Evolutionary conservation across 31 red algal genomes (phyloP).

Genomic region (Porphyra umbilicalis): DNA sequence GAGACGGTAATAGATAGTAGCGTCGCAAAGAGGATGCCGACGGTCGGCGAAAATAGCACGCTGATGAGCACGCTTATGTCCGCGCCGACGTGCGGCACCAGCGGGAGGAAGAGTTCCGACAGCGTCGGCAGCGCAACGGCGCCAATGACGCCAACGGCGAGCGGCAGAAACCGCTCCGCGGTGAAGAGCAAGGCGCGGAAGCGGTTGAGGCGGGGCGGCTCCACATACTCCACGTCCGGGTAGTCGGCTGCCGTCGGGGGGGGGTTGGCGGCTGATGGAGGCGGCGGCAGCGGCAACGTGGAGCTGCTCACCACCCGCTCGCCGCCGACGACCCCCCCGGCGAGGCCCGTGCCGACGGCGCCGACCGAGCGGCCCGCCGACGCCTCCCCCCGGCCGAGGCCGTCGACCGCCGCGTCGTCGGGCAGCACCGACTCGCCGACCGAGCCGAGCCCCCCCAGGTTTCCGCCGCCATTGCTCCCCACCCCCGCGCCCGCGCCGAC

Average conservation of each 20-base stretch:
- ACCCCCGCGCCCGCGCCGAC: background rate
- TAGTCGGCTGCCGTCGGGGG: background rate
- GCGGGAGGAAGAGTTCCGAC: background rate
- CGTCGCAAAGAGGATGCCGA: constrained; percentile 3
- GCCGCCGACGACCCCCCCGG: background rate
- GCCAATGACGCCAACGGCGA: background rate
- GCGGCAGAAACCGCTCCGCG: background rate
- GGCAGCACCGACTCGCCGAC: background rate
- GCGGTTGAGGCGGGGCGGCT: background rate
- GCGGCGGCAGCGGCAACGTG: background rate
- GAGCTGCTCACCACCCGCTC: background rate
- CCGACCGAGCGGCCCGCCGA: background rate
- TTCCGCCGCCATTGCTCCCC: too few species aligned
- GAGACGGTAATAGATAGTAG: background rate
- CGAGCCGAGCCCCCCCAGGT: background rate
- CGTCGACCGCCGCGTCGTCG: background rate
- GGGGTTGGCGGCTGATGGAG: background rate
- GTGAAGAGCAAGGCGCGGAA: background rate
- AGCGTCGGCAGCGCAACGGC: background rate
- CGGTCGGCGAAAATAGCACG: background rate
- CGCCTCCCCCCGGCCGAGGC: background rate
- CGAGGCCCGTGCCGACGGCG: background rate
- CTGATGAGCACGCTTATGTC: background rate
- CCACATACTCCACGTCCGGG: background rate
- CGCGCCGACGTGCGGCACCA: background rate